phyloP scores from a whole-genome alignment of 2,329 filamentous ascomycete genomes.

The Phaeosphaeriaceae sp. region DNA sequence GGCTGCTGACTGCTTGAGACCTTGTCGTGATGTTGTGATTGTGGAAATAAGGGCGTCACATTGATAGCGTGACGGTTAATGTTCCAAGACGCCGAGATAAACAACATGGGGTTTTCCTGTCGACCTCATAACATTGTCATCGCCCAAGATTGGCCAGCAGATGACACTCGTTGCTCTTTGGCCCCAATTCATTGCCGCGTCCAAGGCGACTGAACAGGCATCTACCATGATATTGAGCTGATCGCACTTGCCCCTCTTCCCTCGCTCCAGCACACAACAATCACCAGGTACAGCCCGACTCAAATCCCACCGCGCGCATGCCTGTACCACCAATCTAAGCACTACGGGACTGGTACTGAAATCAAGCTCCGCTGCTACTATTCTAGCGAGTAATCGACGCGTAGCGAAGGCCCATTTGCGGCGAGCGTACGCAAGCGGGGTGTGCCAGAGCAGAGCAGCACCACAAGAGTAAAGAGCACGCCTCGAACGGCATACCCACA shows the following conservation, averaged over 20 bases:
- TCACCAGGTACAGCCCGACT: not conserved
- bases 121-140: conserved; percentile 12
- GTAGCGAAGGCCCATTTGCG: conserved; percentile 3
- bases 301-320: not conserved
- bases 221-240: conserved; percentile 19
- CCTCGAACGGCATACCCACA: not conserved
- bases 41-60: conserved; percentile 28
- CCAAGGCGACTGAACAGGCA: not conserved
- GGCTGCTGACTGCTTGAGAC: not conserved
- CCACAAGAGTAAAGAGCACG: not conserved
- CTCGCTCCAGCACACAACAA: conserved; percentile 25
- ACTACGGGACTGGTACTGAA: not conserved
- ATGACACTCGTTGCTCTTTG: not conserved
- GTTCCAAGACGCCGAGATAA: conserved; percentile 23
- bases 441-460: not conserved
- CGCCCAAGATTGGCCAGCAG: conserved; percentile 22
- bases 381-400: conserved; percentile 7
- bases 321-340: not conserved
- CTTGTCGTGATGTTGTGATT: conserved; percentile 8
- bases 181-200: conserved; percentile 5
- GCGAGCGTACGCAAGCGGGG: not conserved
- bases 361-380: not conserved
- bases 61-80: conserved; percentile 21
- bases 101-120: conserved; percentile 4
- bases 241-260: conserved; percentile 26